phyloP scores from a whole-genome alignment of 2,329 filamentous ascomycete genomes.

The Colletotrichum kahawae region DNA sequence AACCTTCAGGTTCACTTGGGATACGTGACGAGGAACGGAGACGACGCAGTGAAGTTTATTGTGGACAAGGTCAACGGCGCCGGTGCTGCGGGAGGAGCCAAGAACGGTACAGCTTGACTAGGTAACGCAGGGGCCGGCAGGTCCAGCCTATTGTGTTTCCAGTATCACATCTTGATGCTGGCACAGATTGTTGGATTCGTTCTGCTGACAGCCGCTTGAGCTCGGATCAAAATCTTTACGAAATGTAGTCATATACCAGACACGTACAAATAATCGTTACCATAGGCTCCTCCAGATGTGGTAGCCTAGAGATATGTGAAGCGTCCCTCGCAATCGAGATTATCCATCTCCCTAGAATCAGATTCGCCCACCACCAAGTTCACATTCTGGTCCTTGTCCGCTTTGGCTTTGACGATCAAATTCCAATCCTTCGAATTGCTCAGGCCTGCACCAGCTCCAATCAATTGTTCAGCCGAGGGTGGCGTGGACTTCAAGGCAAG shows the following conservation, averaged over 20 bases:
- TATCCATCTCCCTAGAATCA: not conserved
- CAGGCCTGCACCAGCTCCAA: not conserved
- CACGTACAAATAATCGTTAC: not conserved
- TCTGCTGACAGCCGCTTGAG: not conserved
- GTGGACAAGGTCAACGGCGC: conserved; percentile 27
- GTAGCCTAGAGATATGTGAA: not conserved
- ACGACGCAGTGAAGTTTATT: conserved; percentile 37
- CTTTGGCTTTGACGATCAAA: not conserved
- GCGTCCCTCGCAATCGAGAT: not conserved
- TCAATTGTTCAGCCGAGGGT: not conserved
- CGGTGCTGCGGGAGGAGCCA: not conserved
- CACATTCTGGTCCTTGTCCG: not conserved
- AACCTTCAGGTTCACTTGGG: conserved; percentile 31
- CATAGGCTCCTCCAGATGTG: too few relatives aligned
- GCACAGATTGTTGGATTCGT: not conserved
- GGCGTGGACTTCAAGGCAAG: not conserved
- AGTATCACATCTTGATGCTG: not conserved
- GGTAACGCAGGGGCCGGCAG: not conserved
- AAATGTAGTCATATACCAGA: not conserved
- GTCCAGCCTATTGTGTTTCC: not conserved
- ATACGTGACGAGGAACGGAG: conserved; percentile 40
- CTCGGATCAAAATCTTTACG: not conserved
- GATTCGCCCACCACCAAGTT: not conserved
- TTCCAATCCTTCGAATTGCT: not conserved
- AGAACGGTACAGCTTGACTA: not conserved